Base-by-base conservation (phyloP, 2,329 filamentous ascomycete genomes). In the Scedosporium minutisporum region DNA sequence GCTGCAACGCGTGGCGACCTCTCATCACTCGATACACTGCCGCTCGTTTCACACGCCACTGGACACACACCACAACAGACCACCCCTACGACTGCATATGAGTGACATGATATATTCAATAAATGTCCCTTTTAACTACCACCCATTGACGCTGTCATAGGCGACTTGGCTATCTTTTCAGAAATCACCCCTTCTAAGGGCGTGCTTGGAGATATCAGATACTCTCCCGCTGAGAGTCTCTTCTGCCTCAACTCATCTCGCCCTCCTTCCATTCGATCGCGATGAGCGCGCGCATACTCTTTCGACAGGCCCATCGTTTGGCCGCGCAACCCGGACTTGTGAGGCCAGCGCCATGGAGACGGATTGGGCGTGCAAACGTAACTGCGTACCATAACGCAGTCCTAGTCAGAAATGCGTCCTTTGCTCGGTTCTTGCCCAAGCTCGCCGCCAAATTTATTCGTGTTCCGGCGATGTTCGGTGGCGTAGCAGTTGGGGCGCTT, bases 391-490 rank as follows among this genome's bases (percentile, higher is more conserved):
- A 96, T 75, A 96, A 96, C 78, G 82, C 83, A 44, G 85, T 88
- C 57, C 78, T 80, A 58, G 80, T 82, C 9, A 81, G 86, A 63
- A 88, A 87, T 72, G 85, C 80, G 25, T 88, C 85, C 6, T 88
- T 87, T 68, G 82, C 76, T 53, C 79, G 86, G 58, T 80, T 87
- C 64, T 78, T 99, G 38, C 96, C 96, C 1, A 93, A 91, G 72
- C 81, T 99, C 60, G 87, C 95, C n/a, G 76, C 95, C 71, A 99
- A 97, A 78, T 88, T 99, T 68, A 83, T 87, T 42, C 86, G 92
- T 63, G 80, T 96, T 62, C 95, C 95, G 21, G 95, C 95, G 63
- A 88, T 97, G 78, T 93, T 96, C 70, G 95, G 93, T 51, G 92
- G 91, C 51, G 84, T 93, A 57, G 90, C 92, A 70, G 84, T 99